phyloP scores from a whole-genome alignment of 1,284 basidiomycete genomes.

The Rhodotorula sp. region DNA sequence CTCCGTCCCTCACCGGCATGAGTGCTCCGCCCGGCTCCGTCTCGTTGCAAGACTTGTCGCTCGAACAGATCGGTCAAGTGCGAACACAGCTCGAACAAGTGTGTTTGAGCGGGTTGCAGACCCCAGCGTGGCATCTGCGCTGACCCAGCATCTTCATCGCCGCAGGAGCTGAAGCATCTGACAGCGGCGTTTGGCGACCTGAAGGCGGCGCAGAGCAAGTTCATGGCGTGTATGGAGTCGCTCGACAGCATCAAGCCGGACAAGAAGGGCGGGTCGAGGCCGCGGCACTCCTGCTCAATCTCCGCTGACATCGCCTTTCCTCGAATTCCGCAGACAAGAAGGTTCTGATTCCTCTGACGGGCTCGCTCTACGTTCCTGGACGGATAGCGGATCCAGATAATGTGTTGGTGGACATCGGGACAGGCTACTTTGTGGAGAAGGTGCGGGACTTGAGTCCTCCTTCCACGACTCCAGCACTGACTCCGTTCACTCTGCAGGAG shows the following conservation, averaged over 20 bases:
- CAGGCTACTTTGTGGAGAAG: conserved; percentile 95
- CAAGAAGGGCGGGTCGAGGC: conserved; percentile 63
- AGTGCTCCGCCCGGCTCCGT: conserved; percentile 31
- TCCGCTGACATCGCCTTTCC: not conserved
- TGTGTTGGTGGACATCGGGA: conserved; percentile 93
- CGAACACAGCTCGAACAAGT: conserved; percentile 87
- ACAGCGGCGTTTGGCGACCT: conserved; percentile 90
- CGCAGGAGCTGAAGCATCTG: conserved; percentile 84
- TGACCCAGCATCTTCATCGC: not conserved
- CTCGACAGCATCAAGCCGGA: conserved; percentile 72
- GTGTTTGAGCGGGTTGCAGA: conserved; percentile 23
- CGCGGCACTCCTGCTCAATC: too few species aligned
- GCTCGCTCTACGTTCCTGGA: conserved; percentile 92
- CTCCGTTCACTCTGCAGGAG: conserved; percentile 18
- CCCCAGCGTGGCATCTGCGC: not conserved
- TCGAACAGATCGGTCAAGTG: conserved; percentile 78
- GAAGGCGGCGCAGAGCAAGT: conserved; percentile 88
- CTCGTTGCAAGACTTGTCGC: conserved; percentile 37
- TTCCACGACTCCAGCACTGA: not conserved
- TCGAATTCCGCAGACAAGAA: conserved; percentile 60
- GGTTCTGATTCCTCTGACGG: conserved; percentile 86
- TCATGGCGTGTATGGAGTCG: conserved; percentile 80
- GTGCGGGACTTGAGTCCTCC: conserved; percentile 52
- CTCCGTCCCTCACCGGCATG: not conserved
- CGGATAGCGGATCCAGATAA: conserved; percentile 77